A percentile compares a stretch with the other conserved stretches of the same genome.
Conservation (phyloP, 306 rosid genomes). For the Corylus avellana region DNA sequence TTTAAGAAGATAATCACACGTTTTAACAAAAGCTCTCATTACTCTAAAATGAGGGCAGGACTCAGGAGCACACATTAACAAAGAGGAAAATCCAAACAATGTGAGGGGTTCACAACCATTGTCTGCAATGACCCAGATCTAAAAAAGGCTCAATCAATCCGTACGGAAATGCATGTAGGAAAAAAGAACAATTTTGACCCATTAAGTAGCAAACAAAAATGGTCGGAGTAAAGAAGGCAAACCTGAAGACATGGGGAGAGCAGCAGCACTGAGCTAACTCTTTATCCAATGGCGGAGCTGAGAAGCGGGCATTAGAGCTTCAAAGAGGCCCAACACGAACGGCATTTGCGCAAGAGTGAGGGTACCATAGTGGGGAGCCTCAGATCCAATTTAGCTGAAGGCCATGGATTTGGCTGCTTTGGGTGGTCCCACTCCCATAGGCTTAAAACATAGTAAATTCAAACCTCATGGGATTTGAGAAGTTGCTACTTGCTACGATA, state of each 20-base stretch:
- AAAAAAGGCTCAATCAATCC: constrained; percentile 19
- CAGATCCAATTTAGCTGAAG: no score
- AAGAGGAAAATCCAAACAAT: neutral
- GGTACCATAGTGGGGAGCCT: no score
- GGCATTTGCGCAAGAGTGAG: constrained; percentile 11
- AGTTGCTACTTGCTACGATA: no score
- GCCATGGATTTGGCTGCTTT: no score
- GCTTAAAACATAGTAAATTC: no score
- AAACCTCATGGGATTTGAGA: no score
- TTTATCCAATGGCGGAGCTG: constrained; percentile 6
- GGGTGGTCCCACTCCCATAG: no score
- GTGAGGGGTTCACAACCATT: constrained; percentile 11
- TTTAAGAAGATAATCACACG: neutral
- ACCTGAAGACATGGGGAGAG: constrained; percentile 5
- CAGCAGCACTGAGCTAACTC: neutral
- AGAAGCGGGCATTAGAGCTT: constrained; percentile 35
- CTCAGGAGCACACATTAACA: neutral
- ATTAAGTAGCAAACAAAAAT: neutral
- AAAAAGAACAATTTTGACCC: neutral
- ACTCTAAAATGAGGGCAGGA: no score
- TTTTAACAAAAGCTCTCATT: neutral
- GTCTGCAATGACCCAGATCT: constrained; percentile 54
- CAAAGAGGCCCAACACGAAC: constrained; percentile 21
- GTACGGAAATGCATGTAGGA: neutral
- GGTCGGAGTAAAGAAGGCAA: neutral